A percentile compares a stretch with the other conserved stretches of the same genome.
Conservation (phyloP, 441 rosid species). For the Melastoma candidum region DNA sequence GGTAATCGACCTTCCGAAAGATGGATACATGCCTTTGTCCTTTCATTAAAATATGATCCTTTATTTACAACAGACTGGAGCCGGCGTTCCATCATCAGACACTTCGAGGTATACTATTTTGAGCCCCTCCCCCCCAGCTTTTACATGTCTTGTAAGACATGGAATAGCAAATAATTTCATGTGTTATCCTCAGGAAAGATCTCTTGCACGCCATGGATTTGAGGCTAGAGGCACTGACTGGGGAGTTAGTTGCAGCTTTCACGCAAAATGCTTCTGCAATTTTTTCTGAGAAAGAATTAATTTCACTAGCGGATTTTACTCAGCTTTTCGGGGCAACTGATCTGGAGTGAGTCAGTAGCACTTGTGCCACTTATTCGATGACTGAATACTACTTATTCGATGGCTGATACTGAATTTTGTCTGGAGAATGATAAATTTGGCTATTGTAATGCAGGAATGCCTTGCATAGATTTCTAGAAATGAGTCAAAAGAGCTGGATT, state of each 20-base stretch:
- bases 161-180: not conserved
- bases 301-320: slow-evolving; percentile 30
- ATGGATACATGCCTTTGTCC: too few species aligned
- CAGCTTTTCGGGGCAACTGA: slow-evolving; percentile 43
- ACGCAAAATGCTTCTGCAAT: slow-evolving; percentile 25
- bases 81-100: slow-evolving; percentile 29
- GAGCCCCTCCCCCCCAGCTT: too few species aligned
- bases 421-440: too few species aligned
- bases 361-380: not conserved
- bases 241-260: slow-evolving; percentile 40
- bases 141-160: too few species aligned
- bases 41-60: slow-evolving; percentile 10
- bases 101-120: slow-evolving; percentile 38
- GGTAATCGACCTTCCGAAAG: slow-evolving; percentile 20
- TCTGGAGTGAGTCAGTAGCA: slow-evolving; percentile 38
- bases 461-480: slow-evolving; percentile 23
- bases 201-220: slow-evolving; percentile 50
- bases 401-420: too few species aligned
- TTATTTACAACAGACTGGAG: slow-evolving; percentile 29
- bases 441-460: slow-evolving; percentile 24
- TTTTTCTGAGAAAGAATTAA: slow-evolving; percentile 29
- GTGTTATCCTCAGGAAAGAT: slow-evolving; percentile 36
- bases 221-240: slow-evolving; percentile 44
- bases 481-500: slow-evolving; percentile 15
- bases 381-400: too few species aligned